phyloP scores from a whole-genome alignment of 192 early-diverging fungal species.

The Linnemannia elongata region DNA sequence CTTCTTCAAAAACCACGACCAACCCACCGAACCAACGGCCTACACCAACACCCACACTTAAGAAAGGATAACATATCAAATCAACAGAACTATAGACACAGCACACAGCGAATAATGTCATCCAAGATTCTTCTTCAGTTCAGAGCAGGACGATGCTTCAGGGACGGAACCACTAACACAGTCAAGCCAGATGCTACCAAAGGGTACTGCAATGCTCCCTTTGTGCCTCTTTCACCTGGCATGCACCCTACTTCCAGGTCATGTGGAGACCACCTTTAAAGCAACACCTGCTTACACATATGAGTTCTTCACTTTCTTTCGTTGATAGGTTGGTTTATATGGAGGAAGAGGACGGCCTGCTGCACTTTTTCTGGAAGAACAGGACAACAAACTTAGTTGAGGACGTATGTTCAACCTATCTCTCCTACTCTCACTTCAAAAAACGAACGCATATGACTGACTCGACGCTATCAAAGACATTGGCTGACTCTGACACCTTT shows the following conservation, averaged over 20 bases:
- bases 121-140: conserved; percentile 66
- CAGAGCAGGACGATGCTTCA: conserved; percentile 79
- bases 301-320: background rate
- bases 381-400: conserved; percentile 63
- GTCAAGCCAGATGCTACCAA: conserved; percentile 82
- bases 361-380: conserved; percentile 89
- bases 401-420: conserved; percentile 52
- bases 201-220: conserved; percentile 63
- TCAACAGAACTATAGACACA: background rate
- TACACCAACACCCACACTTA: background rate
- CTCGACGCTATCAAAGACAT: too few species aligned
- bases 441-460: too few species aligned
- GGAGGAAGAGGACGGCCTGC: conserved; percentile 77
- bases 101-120: conserved; percentile 17
- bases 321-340: conserved; percentile 68
- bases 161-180: conserved; percentile 73
- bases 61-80: background rate
- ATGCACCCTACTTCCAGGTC: background rate
- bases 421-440: background rate
- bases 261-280: background rate
- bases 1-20: background rate
- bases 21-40: background rate
- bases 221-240: background rate
- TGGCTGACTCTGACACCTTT: background rate
- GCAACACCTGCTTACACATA: background rate